phyloP scores from a whole-genome alignment of 352 stramenopile species.

The Globisporangium solare region DNA sequence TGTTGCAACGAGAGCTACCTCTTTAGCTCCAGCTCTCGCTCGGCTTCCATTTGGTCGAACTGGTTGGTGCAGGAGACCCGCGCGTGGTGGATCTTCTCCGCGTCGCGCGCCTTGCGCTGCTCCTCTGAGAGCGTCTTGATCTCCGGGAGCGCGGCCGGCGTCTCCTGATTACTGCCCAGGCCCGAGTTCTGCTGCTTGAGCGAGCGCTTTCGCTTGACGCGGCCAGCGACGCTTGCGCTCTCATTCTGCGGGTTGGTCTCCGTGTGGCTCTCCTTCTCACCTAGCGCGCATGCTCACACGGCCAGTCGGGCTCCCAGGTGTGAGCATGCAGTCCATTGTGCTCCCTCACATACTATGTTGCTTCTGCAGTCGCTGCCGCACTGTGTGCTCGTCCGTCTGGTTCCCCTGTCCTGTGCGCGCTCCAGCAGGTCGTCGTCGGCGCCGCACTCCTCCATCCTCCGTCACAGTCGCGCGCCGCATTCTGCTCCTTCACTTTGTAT shows the following conservation, averaged over 20 bases:
- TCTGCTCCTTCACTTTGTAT: too few species aligned
- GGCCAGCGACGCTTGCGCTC: not conserved
- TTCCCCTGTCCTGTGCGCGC: conserved; percentile 23
- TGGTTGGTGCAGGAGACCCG: conserved; percentile 42
- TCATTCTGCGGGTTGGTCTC: not conserved
- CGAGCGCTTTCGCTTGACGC: not conserved
- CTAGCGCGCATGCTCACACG: not conserved
- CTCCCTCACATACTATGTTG: too few species aligned
- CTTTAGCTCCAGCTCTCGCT: conserved; percentile 17
- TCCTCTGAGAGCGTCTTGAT: conserved; percentile 21
- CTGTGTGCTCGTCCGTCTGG: not conserved
- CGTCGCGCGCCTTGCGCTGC: conserved; percentile 25
- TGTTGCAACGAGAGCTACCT: conserved; percentile 14
- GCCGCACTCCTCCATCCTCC: not conserved
- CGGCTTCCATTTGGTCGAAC: conserved; percentile 24
- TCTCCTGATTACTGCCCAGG: conserved; percentile 10
- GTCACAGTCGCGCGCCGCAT: not conserved
- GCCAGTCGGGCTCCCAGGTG: too few species aligned
- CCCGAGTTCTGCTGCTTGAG: conserved; percentile 2
- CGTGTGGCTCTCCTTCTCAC: not conserved
- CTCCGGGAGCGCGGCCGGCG: conserved; percentile 12
- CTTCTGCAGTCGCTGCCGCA: too few species aligned
- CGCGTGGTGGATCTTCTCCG: conserved; percentile 46
- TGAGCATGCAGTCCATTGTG: too few species aligned
- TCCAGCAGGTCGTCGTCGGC: conserved; percentile 32